Conservation (phyloP, 2,329 filamentous ascomycete genomes). For the Botrytis sinoallii region DNA sequence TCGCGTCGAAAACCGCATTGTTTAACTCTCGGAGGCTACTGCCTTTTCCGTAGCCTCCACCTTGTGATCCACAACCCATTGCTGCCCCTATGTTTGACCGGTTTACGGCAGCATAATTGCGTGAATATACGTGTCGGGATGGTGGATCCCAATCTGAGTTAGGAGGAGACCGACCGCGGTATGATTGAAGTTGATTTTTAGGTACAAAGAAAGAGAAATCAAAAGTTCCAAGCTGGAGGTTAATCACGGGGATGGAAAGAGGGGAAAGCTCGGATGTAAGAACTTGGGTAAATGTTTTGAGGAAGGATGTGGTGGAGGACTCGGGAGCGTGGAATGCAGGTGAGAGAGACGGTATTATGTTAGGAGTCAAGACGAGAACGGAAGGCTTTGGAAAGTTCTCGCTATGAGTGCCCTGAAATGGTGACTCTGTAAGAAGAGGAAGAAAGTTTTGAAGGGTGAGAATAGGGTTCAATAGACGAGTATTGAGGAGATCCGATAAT, state of each 20-base stretch:
- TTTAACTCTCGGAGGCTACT: conserved; percentile 77
- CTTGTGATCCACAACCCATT: conserved; percentile 40
- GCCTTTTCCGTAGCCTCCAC: conserved; percentile 42
- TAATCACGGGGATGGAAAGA: conserved; percentile 73
- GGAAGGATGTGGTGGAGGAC: conserved; percentile 77
- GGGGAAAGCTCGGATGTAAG: conserved; percentile 75
- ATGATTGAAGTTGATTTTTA: conserved; percentile 36
- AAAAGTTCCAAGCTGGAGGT: conserved; percentile 88
- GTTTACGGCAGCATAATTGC: conserved; percentile 59
- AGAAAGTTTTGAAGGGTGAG: conserved; percentile 86
- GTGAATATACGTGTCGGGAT: conserved; percentile 58
- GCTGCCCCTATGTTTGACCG: conserved; percentile 22
- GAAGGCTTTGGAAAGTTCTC: conserved; percentile 52
- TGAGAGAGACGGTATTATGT: conserved; percentile 74
- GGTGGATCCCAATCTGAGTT: conserved; percentile 54
- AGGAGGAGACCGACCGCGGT: conserved; percentile 41
- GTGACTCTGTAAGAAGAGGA: conserved; percentile 64
- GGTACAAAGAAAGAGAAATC: conserved; percentile 70
- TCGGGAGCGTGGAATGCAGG: conserved; percentile 83
- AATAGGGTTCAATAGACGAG: conserved; percentile 85
- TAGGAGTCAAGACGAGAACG: conserved; percentile 74
- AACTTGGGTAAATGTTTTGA: conserved; percentile 82
- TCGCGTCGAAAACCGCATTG: conserved; percentile 84
- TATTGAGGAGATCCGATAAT: conserved; percentile 89
- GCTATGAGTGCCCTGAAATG: conserved; percentile 39